Base-by-base conservation (phyloP, 345 rosid species). In the Arabis alpina region DNA sequence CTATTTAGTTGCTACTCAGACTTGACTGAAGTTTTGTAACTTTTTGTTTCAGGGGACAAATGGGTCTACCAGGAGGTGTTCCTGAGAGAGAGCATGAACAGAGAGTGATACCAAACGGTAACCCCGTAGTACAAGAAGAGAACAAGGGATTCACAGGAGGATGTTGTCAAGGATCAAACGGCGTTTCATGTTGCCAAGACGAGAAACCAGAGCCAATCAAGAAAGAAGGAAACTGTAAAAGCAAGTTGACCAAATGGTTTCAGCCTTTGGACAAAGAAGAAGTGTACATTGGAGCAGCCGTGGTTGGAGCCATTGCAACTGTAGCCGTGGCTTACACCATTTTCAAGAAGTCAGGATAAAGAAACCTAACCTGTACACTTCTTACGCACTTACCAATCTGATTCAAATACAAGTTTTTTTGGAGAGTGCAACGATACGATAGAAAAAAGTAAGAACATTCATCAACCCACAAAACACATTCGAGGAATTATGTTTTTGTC, bases 151-250 rank as follows among this genome's bases (percentile, higher is more conserved):
- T 11, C 68, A 57, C 27, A 2, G 82, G 80, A 59, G 82, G 86
- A 30, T 93, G 93, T 83, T 93, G 97, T 79, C 92, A 86, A 70
- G 91, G 90, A 66, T 76, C 71, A 10, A 84, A 81, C 53, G 87
- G 94, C 0, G 61, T 86, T 79, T 80, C 91, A n/a, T 90, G 98
- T 73, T 93, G 97, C 86, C 81, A 53, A 79, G 88, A 80, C 42
- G 82, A 69, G 66, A 80, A 54, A 56, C 53, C 78, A 15, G 80
- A 77, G 64, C 74, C 25, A 64, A 60, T 14, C 37, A 74, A 74
- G 72, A 79, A 80, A 77, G 67, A 70, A 68, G 81, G 62, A 57
- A 30, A 27, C 25, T 43, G 78, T 54, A 36, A 36, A 10, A 36
- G 40, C 40, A 36, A 36, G 40, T 36, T 36, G 40, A 52, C 78